These are phyloP conservation scores for Exobasidium cylindrosporum DNA, from an alignment of 1,284 basidiomycete genomes.

Conservation along the genomic window DNA sequence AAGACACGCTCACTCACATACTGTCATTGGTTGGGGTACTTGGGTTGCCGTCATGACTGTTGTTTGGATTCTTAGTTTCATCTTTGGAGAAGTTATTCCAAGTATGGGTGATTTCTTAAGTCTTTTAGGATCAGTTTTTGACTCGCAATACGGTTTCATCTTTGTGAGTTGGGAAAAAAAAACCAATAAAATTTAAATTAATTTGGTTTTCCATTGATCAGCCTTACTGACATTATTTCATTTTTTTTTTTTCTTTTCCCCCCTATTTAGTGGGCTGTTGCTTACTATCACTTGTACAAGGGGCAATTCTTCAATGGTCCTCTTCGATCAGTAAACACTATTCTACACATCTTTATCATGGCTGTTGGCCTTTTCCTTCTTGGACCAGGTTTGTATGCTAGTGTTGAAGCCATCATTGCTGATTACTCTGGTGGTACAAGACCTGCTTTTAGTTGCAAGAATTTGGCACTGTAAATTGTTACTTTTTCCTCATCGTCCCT, in stretches of 20 bases:
- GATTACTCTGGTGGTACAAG: conserved; percentile 33
- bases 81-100: conserved; percentile 60
- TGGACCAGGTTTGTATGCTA: conserved; percentile 58
- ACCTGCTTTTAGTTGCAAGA: conserved; percentile 18
- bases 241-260: too few species aligned
- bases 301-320: conserved; percentile 34
- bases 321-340: conserved; percentile 24
- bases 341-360: conserved; percentile 55
- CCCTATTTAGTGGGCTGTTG: conserved; percentile 50
- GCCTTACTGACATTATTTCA: too few species aligned
- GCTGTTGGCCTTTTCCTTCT: conserved; percentile 57
- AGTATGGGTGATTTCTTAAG: conserved; percentile 58
- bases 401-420: conserved; percentile 57
- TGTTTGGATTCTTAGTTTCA: conserved; percentile 63
- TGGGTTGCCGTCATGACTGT: conserved; percentile 63
- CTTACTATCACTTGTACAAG: conserved; percentile 56
- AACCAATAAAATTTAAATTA: too few species aligned
- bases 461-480: conserved; percentile 15
- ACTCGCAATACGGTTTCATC: conserved; percentile 30
- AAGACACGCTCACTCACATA: conserved; percentile 57
- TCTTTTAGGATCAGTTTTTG: conserved; percentile 49
- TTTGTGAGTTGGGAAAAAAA: too few species aligned
- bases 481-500: too few species aligned
- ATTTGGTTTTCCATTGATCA: too few species aligned
- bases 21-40: conserved; percentile 62